Evolutionary conservation across 345 rosid species (phyloP).

Genomic region (Acer campestre): DNA sequence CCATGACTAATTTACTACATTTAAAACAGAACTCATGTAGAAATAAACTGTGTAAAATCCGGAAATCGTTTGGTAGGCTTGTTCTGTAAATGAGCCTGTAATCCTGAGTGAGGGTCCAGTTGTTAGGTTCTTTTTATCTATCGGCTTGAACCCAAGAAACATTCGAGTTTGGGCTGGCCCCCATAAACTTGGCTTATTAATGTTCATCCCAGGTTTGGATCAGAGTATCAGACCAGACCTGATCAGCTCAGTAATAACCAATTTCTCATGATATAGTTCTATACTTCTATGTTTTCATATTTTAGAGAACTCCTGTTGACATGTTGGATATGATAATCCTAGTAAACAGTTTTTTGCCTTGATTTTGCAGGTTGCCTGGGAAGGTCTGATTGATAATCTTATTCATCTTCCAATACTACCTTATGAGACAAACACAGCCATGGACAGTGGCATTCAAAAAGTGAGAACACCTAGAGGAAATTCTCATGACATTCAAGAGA

Average conservation of each 20-base stretch:
- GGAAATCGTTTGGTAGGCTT: conserved; percentile 1
- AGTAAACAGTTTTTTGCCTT: conserved; percentile 10
- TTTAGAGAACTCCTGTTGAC: conserved; percentile 3
- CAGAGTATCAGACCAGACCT: neutral
- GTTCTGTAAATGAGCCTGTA: neutral
- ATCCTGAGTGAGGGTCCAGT: neutral
- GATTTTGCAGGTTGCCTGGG: conserved; percentile 58
- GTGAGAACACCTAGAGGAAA: conserved; percentile 17
- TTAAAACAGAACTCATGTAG: neutral
- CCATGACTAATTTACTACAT: neutral
- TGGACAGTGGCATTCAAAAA: conserved; percentile 23
- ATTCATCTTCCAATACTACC: conserved; percentile 26
- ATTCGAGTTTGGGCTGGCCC: neutral
- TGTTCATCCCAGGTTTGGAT: neutral
- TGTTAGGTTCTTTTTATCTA: neutral
- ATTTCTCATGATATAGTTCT: neutral
- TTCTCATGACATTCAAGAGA: conserved; percentile 27
- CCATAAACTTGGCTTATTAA: neutral
- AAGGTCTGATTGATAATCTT: conserved; percentile 58
- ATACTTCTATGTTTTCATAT: neutral
- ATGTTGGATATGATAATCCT: neutral
- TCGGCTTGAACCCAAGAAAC: neutral
- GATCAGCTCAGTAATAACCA: neutral
- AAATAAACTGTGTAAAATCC: neutral
- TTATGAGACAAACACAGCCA: conserved; percentile 15